Evolutionary conservation across 148 eudicot species (phyloP), one percentile per base, ranked within the genome.

Genomic region (Rheum nobile): DNA sequence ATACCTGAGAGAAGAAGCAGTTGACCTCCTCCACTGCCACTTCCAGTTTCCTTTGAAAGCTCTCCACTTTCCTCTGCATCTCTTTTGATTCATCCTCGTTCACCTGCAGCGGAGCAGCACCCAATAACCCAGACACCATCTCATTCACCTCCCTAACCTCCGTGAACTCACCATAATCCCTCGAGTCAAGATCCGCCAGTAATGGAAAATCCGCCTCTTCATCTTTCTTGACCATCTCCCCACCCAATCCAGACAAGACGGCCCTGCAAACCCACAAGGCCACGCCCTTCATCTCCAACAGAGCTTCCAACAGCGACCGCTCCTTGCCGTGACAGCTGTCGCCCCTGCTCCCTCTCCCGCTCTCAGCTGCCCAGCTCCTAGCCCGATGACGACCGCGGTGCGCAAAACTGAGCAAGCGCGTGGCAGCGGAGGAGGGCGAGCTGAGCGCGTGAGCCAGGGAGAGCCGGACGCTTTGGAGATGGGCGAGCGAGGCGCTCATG

Each of bases 141-240:
- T 75, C 82, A 75, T 88, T 84, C 34, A 85, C 84, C 37, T 85
- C 84, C 26, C 57, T 73, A 43, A 89, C 78, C 79, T 92, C 97
- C 79, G 78, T 81, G 14, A 57, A 37, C 72, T 57, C 81, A 55
- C 41, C 44, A 10, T 50, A 57, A 63, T 61, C 67, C 34, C 67
- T 77, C 14, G 67, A 75, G 71, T 83, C 76, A 63, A 83, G 67
- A 16, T 72, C 78, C n/a, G 67, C 75, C 2, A 74, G 6, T 28
- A 69, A 41, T 41, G 83, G 67, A 61, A 68, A 74, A 52, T 72
- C 77, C 75, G 17, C 71, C 39, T 61, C 68, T 61, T 14, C 24
- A 61, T 24, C 28, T 11, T 24, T 19, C n/a, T 8, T 54, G 61
- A 19, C 24, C 34, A 61, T 9, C 17, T 82, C 75, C 16, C 86